phyloP scores from a whole-genome alignment of 441 rosid species.

The Erysimum cheiri region DNA sequence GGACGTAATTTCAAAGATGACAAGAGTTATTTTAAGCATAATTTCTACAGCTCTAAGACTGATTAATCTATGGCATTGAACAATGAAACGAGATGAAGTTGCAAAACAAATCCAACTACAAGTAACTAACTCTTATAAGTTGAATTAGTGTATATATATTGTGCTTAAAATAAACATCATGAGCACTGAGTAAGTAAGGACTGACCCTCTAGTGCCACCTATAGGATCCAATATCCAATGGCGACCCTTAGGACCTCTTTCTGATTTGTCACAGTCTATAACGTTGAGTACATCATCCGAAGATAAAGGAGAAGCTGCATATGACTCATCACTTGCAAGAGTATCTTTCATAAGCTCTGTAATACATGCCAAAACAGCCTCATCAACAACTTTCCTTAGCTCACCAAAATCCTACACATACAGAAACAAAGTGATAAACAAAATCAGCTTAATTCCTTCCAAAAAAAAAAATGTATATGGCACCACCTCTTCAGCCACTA shows the following conservation, averaged over 20 bases:
- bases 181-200: neutral
- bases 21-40: no score
- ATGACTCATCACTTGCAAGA: constrained; percentile 66
- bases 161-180: no score
- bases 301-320: constrained; percentile 55
- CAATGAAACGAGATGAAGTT: constrained; percentile 1
- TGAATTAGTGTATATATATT: neutral
- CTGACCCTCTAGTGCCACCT: constrained; percentile 99
- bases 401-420: constrained; percentile 81
- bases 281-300: constrained; percentile 73
- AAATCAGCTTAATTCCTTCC: neutral
- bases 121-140: constrained; percentile 1
- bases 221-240: constrained; percentile 99
- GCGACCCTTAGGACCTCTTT: constrained; percentile 86
- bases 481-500: constrained; percentile 94
- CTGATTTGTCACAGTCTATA: constrained; percentile 85
- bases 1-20: no score
- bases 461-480: neutral
- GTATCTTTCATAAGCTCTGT: constrained; percentile 86
- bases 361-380: constrained; percentile 68
- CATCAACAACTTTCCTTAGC: constrained; percentile 63
- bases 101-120: constrained; percentile 6
- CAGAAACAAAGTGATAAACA: neutral
- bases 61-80: neutral
- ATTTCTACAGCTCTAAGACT: neutral